These are phyloP conservation scores for Fulvia fulva DNA, from an alignment of 2,329 filamentous ascomycete genomes.

Conservation along the genomic window DNA sequence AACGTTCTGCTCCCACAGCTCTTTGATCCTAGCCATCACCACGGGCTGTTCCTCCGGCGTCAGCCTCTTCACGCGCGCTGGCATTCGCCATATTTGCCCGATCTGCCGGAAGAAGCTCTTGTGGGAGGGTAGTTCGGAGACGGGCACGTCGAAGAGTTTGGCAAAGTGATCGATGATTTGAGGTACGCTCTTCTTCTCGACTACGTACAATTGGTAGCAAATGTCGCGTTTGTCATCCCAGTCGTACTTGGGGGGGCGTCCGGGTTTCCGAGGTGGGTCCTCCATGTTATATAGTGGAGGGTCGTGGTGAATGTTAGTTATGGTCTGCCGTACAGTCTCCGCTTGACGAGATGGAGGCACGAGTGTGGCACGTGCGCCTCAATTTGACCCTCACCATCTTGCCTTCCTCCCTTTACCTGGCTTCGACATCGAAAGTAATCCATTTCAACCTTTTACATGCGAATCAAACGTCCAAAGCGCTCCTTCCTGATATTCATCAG, in stretches of 20 bases:
- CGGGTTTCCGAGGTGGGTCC: background rate
- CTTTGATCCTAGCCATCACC: conserved; percentile 65
- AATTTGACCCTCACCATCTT: too few relatives aligned
- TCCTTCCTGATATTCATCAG: too few relatives aligned
- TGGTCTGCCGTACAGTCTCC: background rate
- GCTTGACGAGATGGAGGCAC: background rate
- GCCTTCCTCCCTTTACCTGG: too few relatives aligned
- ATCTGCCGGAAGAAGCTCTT: conserved; percentile 27
- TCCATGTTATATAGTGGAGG: background rate
- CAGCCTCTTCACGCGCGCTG: conserved; percentile 61
- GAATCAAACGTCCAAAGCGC: too few relatives aligned
- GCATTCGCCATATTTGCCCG: conserved; percentile 65
- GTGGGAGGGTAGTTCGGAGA: conserved; percentile 61
- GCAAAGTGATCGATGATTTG: conserved; percentile 70
- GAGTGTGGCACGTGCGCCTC: background rate
- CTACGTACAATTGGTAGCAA: conserved; percentile 66
- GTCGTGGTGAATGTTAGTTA: background rate
- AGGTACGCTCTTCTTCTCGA: conserved; percentile 67
- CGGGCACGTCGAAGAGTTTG: conserved; percentile 37
- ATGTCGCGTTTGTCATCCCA: conserved; percentile 57
- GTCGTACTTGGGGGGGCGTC: conserved; percentile 45
- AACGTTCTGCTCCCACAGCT: conserved; percentile 74
- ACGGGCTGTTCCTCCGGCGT: conserved; percentile 67
- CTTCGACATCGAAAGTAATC: too few relatives aligned
- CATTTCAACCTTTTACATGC: too few relatives aligned